A percentile compares a stretch with the other conserved stretches of the same genome.
These are phyloP conservation scores for Agaricus bisporus DNA, from an alignment of 768 basidiomycete species.

Conservation along the genomic window DNA sequence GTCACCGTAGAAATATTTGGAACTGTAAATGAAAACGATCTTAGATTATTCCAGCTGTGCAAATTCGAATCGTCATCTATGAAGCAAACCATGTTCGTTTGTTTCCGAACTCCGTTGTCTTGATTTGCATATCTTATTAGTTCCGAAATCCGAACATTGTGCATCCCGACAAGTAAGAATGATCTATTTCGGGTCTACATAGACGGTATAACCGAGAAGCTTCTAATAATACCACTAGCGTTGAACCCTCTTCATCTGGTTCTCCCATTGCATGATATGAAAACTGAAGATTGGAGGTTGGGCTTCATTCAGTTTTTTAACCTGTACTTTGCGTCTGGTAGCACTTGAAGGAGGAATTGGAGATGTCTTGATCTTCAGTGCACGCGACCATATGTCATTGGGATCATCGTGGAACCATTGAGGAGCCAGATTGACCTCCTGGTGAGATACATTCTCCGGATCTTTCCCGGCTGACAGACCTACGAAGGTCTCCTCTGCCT, in stretches of 20 bases:
- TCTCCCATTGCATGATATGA: not conserved
- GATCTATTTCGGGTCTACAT: too few relatives aligned
- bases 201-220: too few relatives aligned
- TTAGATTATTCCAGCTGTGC: too few relatives aligned
- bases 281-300: constrained; percentile 1
- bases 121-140: too few relatives aligned
- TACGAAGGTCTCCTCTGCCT: not conserved
- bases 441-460: not conserved
- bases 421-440: constrained; percentile 13
- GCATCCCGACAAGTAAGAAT: too few relatives aligned
- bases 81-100: too few relatives aligned
- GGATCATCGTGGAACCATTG: constrained; percentile 12
- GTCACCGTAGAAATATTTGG: not conserved
- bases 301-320: not conserved
- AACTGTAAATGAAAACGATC: not conserved
- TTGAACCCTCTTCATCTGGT: not conserved
- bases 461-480: not conserved
- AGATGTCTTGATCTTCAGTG: not conserved
- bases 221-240: not conserved
- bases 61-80: too few relatives aligned
- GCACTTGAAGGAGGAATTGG: not conserved
- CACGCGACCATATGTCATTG: constrained; percentile 6
- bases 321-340: constrained; percentile 4
- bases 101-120: too few relatives aligned
- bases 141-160: too few relatives aligned